These are phyloP conservation scores for Trypanosoma scelopori DNA, from an alignment of 208 protist species.

Conservation along the genomic window DNA sequence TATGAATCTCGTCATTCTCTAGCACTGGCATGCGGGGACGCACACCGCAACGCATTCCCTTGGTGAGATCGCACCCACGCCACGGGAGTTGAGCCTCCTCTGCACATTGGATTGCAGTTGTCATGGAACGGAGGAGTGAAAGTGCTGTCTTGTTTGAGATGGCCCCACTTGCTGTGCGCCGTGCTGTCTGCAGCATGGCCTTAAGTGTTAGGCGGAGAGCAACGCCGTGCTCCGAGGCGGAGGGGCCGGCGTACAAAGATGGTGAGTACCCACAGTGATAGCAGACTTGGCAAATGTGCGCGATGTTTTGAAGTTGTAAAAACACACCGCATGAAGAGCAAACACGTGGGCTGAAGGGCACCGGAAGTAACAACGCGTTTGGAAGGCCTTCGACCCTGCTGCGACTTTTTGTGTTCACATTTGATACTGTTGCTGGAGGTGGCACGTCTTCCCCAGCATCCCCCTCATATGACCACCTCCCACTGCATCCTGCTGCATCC, in stretches of 20 bases:
- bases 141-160: slow-evolving; percentile 1
- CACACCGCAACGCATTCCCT: slow-evolving; percentile 39
- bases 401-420: background rate
- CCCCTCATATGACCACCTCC: background rate
- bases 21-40: slow-evolving; percentile 38
- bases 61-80: slow-evolving; percentile 50
- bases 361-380: slow-evolving; percentile 17
- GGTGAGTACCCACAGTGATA: slow-evolving; percentile 11
- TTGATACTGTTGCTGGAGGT: background rate
- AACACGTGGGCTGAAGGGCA: slow-evolving; percentile 4
- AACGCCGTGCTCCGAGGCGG: slow-evolving; percentile 12
- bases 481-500: background rate
- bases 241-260: background rate
- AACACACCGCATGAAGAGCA: slow-evolving; percentile 22
- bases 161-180: background rate
- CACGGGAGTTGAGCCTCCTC: slow-evolving; percentile 51
- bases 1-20: slow-evolving; percentile 40
- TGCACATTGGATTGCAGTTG: slow-evolving; percentile 13
- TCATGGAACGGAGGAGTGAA: slow-evolving; percentile 9
- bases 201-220: slow-evolving; percentile 18
- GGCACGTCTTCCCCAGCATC: background rate
- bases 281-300: slow-evolving; percentile 16
- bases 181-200: slow-evolving; percentile 10
- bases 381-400: background rate
- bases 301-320: slow-evolving; percentile 24